phyloP scores from a whole-genome alignment of 2,329 filamentous ascomycete species.

The Talaromyces rugulosus region DNA sequence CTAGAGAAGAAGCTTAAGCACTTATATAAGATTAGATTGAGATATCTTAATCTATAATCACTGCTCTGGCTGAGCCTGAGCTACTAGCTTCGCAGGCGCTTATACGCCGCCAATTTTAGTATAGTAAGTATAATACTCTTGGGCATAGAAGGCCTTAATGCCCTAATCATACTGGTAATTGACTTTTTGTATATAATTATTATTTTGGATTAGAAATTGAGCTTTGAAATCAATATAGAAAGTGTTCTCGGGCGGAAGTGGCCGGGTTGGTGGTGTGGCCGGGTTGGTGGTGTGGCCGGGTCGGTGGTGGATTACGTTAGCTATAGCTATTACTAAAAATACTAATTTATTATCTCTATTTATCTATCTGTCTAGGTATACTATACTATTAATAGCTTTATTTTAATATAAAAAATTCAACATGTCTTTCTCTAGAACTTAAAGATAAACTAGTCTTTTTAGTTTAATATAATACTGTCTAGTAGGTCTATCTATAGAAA shows the following conservation, averaged over 20 bases:
- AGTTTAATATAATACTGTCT: no score
- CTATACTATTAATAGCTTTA: no score
- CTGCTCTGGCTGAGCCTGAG: neutral
- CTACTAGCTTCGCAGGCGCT: neutral
- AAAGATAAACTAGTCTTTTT: no score
- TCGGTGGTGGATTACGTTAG: neutral
- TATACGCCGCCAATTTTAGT: neutral
- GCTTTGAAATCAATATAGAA: neutral
- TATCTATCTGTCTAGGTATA: no score
- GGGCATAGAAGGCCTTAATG: neutral
- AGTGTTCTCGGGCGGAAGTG: neutral
- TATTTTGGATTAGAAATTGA: neutral
- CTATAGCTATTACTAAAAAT: no score
- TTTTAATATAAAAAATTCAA: no score
- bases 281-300: neutral
- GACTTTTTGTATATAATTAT: slow-evolving; percentile 6
- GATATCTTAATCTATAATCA: neutral
- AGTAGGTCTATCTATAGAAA: no score
- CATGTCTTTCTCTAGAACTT: no score
- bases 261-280: neutral
- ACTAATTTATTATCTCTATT: no score
- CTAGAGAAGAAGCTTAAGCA: neutral
- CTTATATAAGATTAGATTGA: neutral
- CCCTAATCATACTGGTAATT: neutral
- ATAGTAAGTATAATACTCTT: neutral